Evolutionary conservation across 371 early-diverging fungal species (phyloP).

Genomic region (Syncephalastrum sp.): DNA sequence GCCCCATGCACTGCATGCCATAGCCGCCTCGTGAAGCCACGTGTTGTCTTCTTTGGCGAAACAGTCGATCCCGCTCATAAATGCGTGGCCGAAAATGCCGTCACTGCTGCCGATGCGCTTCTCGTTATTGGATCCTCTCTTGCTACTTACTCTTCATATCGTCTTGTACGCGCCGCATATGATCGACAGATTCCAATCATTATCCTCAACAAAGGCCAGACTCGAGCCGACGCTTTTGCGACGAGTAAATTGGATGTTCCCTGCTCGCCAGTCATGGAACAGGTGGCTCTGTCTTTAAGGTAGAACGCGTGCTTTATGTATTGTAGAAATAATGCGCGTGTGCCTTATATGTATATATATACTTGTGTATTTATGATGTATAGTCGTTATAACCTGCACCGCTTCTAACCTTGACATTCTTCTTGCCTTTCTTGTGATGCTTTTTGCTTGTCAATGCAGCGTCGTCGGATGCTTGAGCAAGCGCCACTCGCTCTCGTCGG

Average conservation of each 20-base stretch:
- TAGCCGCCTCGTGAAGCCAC: slow-evolving; percentile 62
- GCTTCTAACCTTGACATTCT: slow-evolving; percentile 70
- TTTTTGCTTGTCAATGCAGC: slow-evolving; percentile 48
- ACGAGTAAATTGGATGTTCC: slow-evolving; percentile 56
- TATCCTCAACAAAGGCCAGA: slow-evolving; percentile 73
- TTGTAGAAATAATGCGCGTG: no score
- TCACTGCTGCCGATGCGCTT: slow-evolving; percentile 59
- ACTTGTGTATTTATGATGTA: slow-evolving; percentile 1
- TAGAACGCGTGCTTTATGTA: no score
- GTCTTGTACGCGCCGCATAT: slow-evolving; percentile 68
- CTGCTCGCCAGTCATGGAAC: slow-evolving; percentile 34
- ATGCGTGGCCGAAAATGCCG: slow-evolving; percentile 47
- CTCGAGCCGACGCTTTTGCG: slow-evolving; percentile 72
- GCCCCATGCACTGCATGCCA: slow-evolving; percentile 71
- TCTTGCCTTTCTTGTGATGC: slow-evolving; percentile 83
- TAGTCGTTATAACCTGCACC: slow-evolving; percentile 53
- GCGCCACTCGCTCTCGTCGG: slow-evolving; percentile 45
- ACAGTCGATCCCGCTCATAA: slow-evolving; percentile 63
- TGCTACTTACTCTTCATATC: slow-evolving; percentile 79
- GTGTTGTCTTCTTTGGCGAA: slow-evolving; percentile 90
- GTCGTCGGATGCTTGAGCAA: slow-evolving; percentile 36
- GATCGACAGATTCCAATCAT: slow-evolving; percentile 60
- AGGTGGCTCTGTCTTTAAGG: no score
- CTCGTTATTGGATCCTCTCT: slow-evolving; percentile 82
- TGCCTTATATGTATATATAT: no score